A percentile compares a stretch with the other conserved stretches of the same genome.
These are phyloP conservation scores for Arachnopeziza araneosa DNA, from an alignment of 2,329 filamentous ascomycete genomes.

Conservation along the genomic window DNA sequence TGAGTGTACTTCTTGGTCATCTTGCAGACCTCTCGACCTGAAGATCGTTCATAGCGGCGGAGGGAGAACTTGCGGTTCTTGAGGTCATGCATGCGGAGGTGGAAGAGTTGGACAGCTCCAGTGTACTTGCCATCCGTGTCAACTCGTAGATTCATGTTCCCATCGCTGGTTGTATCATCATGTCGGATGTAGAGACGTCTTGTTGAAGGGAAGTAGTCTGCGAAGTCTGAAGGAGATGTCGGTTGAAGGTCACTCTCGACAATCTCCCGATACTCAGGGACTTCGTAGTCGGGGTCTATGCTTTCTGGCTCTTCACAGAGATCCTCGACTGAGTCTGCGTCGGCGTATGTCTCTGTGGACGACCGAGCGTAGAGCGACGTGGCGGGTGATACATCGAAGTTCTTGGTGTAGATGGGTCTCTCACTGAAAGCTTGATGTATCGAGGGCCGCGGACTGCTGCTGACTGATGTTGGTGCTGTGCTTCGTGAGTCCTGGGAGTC, in stretches of 20 bases:
- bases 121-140: constrained; percentile 67
- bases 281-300: constrained; percentile 31
- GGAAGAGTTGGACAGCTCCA: constrained; percentile 74
- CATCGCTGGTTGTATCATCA: constrained; percentile 83
- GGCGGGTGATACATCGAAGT: neutral
- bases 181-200: constrained; percentile 78
- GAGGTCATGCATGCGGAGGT: constrained; percentile 91
- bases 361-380: constrained; percentile 28
- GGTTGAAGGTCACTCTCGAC: constrained; percentile 63
- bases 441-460: neutral
- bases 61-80: constrained; percentile 83
- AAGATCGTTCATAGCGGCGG: constrained; percentile 85
- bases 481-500: neutral
- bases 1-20: constrained; percentile 66
- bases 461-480: neutral
- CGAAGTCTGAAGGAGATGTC: constrained; percentile 77
- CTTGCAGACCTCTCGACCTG: constrained; percentile 87
- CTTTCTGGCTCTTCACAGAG: constrained; percentile 45
- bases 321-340: constrained; percentile 53
- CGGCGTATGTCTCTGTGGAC: constrained; percentile 68
- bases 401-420: neutral
- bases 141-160: constrained; percentile 93
- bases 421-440: neutral
- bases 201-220: constrained; percentile 77
- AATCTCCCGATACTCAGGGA: constrained; percentile 44